phyloP scores from a whole-genome alignment of 225 moss, liverwort and hornwort species.

The Ulota crispa region DNA sequence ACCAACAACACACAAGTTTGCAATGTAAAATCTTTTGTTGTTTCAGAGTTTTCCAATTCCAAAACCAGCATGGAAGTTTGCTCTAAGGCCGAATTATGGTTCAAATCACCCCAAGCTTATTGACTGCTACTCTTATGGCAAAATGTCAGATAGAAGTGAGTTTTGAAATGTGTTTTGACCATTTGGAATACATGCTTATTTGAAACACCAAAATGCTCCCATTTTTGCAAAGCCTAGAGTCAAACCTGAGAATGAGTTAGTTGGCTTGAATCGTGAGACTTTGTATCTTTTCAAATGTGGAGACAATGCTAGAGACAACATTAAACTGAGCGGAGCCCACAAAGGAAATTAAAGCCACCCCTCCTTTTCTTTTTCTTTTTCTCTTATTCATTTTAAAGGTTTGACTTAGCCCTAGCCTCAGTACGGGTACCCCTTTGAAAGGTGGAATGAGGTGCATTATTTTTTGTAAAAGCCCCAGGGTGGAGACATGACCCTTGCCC shows the following conservation, averaged over 20 bases:
- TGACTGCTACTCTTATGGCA: no score
- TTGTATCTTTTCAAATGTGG: background rate
- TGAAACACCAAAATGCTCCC: background rate
- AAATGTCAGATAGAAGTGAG: no score
- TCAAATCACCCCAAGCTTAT: no score
- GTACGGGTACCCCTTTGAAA: background rate
- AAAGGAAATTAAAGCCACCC: background rate
- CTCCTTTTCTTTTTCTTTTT: background rate
- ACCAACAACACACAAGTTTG: no score
- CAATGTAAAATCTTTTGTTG: no score
- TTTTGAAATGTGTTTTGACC: background rate
- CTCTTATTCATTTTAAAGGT: background rate
- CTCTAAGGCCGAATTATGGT: no score
- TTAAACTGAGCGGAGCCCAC: background rate
- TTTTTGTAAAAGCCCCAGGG: background rate
- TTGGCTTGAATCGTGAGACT: background rate
- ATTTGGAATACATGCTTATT: background rate
- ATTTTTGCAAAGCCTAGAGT: no score
- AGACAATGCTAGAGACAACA: background rate
- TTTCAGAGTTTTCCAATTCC: no score
- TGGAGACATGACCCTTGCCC: background rate
- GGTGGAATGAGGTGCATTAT: slow-evolving; percentile 16
- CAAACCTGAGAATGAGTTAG: background rate
- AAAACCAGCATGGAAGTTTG: no score
- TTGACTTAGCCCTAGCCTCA: no score